These are phyloP conservation scores for Penicillium robsamsonii DNA, from an alignment of 495 filamentous ascomycete genomes.

Conservation along the genomic window DNA sequence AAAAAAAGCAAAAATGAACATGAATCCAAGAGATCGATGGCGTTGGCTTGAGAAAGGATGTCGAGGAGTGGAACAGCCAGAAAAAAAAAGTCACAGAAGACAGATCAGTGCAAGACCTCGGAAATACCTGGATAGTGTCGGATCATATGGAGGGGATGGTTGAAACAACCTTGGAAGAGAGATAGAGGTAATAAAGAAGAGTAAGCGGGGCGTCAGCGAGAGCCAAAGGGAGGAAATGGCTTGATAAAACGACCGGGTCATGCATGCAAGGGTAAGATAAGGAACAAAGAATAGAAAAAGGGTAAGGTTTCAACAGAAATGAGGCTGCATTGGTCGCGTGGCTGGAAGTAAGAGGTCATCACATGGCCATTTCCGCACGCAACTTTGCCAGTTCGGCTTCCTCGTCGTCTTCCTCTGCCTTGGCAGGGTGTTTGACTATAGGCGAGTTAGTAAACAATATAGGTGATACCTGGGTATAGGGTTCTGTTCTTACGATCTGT, in stretches of 20 bases:
- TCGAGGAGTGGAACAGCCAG: constrained; percentile 10
- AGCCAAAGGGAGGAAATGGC: constrained; percentile 2
- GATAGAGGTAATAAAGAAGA: constrained; percentile 2
- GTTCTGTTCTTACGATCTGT: constrained; percentile 61
- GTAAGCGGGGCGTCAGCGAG: not conserved
- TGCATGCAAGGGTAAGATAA: constrained; percentile 5
- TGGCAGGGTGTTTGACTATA: constrained; percentile 39
- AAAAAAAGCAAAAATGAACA: not conserved
- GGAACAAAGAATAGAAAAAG: not conserved
- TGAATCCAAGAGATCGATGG: not conserved
- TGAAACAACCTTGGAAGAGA: constrained; percentile 6
- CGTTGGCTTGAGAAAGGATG: not conserved
- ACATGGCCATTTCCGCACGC: constrained; percentile 96
- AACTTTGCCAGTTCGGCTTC: constrained; percentile 92
- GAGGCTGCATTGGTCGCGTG: constrained; percentile 7
- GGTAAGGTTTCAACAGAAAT: constrained; percentile 2
- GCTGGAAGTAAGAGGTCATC: constrained; percentile 11
- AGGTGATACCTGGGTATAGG: not conserved
- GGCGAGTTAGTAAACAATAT: constrained; percentile 7
- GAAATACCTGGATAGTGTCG: not conserved
- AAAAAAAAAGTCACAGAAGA: constrained; percentile 15
- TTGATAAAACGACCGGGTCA: constrained; percentile 11
- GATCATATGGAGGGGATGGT: constrained; percentile 3
- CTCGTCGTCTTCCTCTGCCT: constrained; percentile 80
- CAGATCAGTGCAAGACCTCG: not conserved